Evolutionary conservation across 768 basidiomycete species (phyloP).

Genomic region (Lanmaoa rubissima): DNA sequence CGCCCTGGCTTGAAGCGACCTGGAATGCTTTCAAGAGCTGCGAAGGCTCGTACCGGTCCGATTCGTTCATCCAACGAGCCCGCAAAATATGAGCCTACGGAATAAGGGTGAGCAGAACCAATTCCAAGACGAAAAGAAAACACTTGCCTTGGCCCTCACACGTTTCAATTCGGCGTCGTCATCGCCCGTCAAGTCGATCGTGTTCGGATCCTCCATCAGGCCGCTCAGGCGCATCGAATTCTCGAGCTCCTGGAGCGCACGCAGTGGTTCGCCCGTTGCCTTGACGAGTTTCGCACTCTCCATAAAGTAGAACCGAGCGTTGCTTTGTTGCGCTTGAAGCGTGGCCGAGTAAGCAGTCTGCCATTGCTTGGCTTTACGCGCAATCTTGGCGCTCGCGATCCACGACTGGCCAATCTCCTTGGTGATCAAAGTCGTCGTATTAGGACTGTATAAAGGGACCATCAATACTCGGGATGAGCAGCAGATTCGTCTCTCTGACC

Average conservation of each 20-base stretch:
- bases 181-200: conserved; percentile 54
- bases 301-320: conserved; percentile 75
- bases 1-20: conserved; percentile 46
- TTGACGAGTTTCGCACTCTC: conserved; percentile 88
- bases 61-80: conserved; percentile 92
- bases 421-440: conserved; percentile 38
- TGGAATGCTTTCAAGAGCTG: conserved; percentile 60
- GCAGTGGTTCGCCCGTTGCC: conserved; percentile 73
- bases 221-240: conserved; percentile 59
- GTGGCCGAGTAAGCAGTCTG: conserved; percentile 97
- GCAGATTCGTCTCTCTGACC: conserved; percentile 45
- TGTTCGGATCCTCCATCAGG: conserved; percentile 43
- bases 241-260: conserved; percentile 85
- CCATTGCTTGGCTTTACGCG: conserved; percentile 90
- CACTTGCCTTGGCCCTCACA: conserved; percentile 69
- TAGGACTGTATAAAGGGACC: conserved; percentile 1
- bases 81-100: conserved; percentile 71
- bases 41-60: conserved; percentile 71
- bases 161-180: conserved; percentile 48
- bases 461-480: conserved; percentile 9
- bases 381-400: conserved; percentile 93
- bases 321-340: conserved; percentile 79
- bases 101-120: not conserved
- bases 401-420: conserved; percentile 79
- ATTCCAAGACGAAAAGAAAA: not conserved